Conservation (phyloP, 2,329 filamentous ascomycete species). For the Fonsecaea pedrosoi region DNA sequence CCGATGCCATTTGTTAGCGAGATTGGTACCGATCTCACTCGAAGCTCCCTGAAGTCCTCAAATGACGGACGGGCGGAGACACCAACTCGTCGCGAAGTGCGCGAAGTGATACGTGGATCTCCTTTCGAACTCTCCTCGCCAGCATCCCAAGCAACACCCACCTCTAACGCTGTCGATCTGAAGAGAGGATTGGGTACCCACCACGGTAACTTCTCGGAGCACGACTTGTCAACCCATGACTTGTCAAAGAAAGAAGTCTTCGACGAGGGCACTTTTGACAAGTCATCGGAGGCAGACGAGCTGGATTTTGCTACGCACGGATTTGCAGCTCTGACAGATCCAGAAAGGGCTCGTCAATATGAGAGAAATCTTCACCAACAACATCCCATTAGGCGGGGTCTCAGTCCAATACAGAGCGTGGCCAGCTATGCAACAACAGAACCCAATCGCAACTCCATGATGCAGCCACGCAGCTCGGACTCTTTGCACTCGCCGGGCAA, state of each 20-base stretch:
- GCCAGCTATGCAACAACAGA: constrained; percentile 79
- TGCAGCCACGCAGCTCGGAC: constrained; percentile 59
- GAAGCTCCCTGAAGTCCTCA: constrained; percentile 84
- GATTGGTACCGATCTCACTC: constrained; percentile 83
- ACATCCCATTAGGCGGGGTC: constrained; percentile 70
- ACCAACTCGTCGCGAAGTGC: constrained; percentile 67
- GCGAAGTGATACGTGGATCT: constrained; percentile 68
- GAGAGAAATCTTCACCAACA: constrained; percentile 68
- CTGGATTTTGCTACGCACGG: constrained; percentile 40
- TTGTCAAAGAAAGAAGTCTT: constrained; percentile 50
- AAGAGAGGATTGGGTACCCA: constrained; percentile 69
- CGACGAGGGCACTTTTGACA: constrained; percentile 56
- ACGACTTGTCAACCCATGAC: constrained; percentile 52
- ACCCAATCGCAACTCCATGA: constrained; percentile 64
- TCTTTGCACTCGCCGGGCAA: constrained; percentile 67
- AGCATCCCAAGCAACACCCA: constrained; percentile 65
- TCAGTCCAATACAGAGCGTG: constrained; percentile 92
- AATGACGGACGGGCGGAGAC: constrained; percentile 76
- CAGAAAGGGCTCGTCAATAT: constrained; percentile 45
- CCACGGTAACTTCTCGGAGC: constrained; percentile 65
- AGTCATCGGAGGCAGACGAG: constrained; percentile 47
- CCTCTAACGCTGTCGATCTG: constrained; percentile 54
- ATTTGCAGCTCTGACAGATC: constrained; percentile 46
- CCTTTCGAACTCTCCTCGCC: constrained; percentile 62
- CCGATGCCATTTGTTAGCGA: constrained; percentile 90